phyloP scores from a whole-genome alignment of 768 basidiomycete species.

The Lentinula sp. region DNA sequence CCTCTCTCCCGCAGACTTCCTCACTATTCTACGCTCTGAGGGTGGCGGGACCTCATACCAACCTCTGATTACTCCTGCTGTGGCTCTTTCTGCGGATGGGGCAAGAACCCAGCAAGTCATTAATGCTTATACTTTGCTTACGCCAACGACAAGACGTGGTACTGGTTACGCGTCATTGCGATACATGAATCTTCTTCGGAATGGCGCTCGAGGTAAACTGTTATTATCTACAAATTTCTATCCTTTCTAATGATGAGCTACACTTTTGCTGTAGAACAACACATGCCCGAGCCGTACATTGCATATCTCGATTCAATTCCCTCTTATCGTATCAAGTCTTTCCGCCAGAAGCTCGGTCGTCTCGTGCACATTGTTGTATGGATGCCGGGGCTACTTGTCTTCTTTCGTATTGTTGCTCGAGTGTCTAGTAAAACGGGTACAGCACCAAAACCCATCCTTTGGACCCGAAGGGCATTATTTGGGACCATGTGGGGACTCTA shows the following conservation, averaged over 20 bases:
- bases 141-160: neutral
- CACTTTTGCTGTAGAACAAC: neutral
- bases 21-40: slow-evolving; percentile 5
- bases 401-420: slow-evolving; percentile 3
- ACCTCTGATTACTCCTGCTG: slow-evolving; percentile 1
- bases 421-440: neutral
- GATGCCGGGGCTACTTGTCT: slow-evolving; percentile 6
- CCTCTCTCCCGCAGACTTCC: slow-evolving; percentile 1
- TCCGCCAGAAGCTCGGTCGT: slow-evolving; percentile 5
- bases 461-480: slow-evolving; percentile 2
- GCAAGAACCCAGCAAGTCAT: neutral
- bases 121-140: slow-evolving; percentile 1
- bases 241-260: neutral
- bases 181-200: slow-evolving; percentile 8
- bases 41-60: slow-evolving; percentile 7
- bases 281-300: slow-evolving; percentile 6
- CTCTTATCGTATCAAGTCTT: neutral
- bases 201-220: slow-evolving; percentile 5
- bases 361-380: slow-evolving; percentile 1
- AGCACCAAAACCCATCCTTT: slow-evolving; percentile 1
- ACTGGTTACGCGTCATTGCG: slow-evolving; percentile 5
- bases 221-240: neutral
- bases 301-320: slow-evolving; percentile 4
- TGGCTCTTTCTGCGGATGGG: neutral
- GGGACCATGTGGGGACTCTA: slow-evolving; percentile 5